A percentile compares a stretch with the other conserved stretches of the same genome.
Evolutionary conservation across 371 early-diverging fungal species (phyloP).

Genomic region (Mucor piriformis): DNA sequence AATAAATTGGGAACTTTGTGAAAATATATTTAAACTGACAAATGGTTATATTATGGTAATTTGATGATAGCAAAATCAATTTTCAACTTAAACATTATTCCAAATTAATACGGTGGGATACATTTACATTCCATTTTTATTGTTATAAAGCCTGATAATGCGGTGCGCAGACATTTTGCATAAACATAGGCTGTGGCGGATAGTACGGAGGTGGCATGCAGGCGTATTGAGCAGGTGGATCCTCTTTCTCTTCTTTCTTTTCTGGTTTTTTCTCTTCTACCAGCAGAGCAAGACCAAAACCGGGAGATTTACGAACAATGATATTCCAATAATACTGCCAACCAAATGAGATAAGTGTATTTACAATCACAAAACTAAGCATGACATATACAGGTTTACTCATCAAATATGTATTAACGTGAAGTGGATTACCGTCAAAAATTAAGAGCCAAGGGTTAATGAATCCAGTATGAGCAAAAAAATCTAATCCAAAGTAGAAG

Average conservation of each 20-base stretch:
- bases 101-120: no score
- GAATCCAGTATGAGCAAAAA: slow-evolving; percentile 59
- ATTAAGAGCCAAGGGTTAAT: slow-evolving; percentile 48
- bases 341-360: slow-evolving; percentile 30
- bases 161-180: slow-evolving; percentile 19
- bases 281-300: slow-evolving; percentile 33
- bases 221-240: slow-evolving; percentile 5
- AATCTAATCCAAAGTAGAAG: slow-evolving; percentile 55
- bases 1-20: no score
- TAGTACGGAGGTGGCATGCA: slow-evolving; percentile 19
- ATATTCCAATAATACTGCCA: slow-evolving; percentile 52
- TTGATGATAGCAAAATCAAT: no score
- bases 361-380: slow-evolving; percentile 38
- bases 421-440: slow-evolving; percentile 43
- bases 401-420: slow-evolving; percentile 39
- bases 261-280: slow-evolving; percentile 3
- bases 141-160: not conserved
- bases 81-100: no score
- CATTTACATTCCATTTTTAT: no score
- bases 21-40: no score
- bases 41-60: no score
- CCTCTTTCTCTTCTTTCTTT: slow-evolving; percentile 10
- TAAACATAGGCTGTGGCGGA: slow-evolving; percentile 17
- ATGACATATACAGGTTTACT: slow-evolving; percentile 43
- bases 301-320: slow-evolving; percentile 19